Evolutionary conservation across 2,329 filamentous ascomycete species (phyloP).

Genomic region (Fusarium irregulare): DNA sequence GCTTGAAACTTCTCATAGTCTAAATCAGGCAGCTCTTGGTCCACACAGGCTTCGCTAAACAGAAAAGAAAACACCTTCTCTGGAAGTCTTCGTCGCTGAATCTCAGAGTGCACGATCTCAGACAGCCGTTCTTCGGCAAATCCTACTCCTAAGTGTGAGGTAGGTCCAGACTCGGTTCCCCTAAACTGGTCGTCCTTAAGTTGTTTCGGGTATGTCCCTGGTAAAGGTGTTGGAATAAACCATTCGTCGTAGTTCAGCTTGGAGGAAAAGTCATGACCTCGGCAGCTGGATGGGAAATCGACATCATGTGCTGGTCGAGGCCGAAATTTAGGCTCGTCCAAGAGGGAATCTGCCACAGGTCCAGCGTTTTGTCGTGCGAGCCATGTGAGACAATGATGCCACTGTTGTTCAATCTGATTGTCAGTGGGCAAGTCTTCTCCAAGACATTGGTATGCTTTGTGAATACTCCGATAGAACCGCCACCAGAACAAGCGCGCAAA

Average conservation of each 20-base stretch:
- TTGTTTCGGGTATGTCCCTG: too few species aligned
- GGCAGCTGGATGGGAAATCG: accelerated
- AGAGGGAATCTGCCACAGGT: too few species aligned
- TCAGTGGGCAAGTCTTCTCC: not conserved
- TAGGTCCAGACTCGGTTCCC: not conserved
- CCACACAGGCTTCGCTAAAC: accelerated
- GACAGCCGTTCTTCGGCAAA: not conserved
- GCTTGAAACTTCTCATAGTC: accelerated
- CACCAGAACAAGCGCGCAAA: not conserved
- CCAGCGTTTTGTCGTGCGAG: too few species aligned
- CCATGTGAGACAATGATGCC: not conserved
- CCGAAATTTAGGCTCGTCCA: too few species aligned
- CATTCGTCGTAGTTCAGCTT: not conserved
- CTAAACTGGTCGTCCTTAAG: too few species aligned
- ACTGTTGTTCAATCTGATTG: not conserved
- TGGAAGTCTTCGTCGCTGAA: not conserved
- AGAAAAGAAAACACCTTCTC: not conserved
- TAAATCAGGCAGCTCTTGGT: accelerated
- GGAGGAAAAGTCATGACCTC: not conserved
- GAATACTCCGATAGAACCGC: not conserved
- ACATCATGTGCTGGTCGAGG: accelerated
- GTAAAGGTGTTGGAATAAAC: not conserved
- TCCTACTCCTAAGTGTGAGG: accelerated
- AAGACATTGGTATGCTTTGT: not conserved
- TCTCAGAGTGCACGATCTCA: not conserved